Evolutionary conservation across 176 grass and related monocot genomes (phyloP).

Genomic region (sorghum (Sorghum bicolor)): DNA sequence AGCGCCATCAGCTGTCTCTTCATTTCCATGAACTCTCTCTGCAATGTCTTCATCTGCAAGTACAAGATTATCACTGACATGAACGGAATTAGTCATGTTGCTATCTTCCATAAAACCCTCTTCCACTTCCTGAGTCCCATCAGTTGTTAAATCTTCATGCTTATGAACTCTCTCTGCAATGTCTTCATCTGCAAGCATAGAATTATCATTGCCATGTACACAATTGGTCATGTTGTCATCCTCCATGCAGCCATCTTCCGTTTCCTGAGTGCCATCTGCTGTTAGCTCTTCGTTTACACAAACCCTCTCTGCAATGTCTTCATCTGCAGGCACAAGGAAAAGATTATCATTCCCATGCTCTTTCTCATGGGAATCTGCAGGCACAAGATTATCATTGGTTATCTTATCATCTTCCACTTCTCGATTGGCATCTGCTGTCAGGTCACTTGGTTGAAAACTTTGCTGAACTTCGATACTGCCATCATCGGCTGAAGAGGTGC

Average conservation of each 20-base stretch:
- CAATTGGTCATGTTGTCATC: neutral
- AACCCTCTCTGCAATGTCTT: neutral
- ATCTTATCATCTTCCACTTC: neutral
- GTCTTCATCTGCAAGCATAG: neutral
- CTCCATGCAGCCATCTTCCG: neutral
- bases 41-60: neutral
- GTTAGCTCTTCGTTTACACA: neutral
- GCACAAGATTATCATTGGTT: neutral
- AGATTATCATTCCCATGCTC: neutral
- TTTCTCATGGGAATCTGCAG: neutral
- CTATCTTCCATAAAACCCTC: slow-evolving; percentile 6
- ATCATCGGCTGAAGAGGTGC: slow-evolving; percentile 41
- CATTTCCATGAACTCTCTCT: neutral
- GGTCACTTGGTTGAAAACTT: slow-evolving; percentile 34
- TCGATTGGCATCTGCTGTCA: neutral
- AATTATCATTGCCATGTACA: neutral
- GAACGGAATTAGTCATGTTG: neutral
- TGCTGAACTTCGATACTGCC: slow-evolving; percentile 34
- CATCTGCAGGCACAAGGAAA: neutral
- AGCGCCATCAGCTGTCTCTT: neutral
- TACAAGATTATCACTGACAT: slow-evolving; percentile 1
- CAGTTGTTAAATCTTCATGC: slow-evolving; percentile 3
- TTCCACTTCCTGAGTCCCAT: slow-evolving; percentile 30
- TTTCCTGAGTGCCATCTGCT: slow-evolving; percentile 20
- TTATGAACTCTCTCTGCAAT: neutral